A percentile compares a stretch with the other conserved stretches of the same genome.
Conservation (phyloP, 2,329 filamentous ascomycete species). For the Cryphonectria radicalis region DNA sequence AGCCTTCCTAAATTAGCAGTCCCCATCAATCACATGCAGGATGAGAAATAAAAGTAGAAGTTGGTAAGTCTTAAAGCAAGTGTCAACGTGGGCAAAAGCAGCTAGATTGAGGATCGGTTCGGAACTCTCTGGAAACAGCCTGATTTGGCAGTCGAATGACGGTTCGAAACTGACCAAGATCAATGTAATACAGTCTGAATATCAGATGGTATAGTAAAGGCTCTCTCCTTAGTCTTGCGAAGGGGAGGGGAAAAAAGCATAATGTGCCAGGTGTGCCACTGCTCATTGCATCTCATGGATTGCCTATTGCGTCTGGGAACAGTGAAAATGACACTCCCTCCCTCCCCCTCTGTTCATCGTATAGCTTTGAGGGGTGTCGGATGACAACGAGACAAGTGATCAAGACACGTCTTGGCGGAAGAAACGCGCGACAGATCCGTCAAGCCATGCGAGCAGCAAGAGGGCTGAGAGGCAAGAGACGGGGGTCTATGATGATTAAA, state of each 20-base stretch:
- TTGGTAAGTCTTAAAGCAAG: not conserved
- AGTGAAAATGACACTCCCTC: not conserved
- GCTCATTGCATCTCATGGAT: not conserved
- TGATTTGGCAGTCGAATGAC: not conserved
- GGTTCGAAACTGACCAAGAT: not conserved
- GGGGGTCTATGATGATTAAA: not conserved
- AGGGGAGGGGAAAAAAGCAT: not conserved
- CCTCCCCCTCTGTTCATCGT: not conserved
- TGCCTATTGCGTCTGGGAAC: not conserved
- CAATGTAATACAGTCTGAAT: not conserved
- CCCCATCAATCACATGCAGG: not conserved
- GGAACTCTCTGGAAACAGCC: not conserved
- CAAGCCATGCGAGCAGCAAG: not conserved
- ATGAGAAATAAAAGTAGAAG: not conserved
- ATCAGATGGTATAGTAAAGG: not conserved
- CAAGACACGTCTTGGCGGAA: conserved; percentile 4
- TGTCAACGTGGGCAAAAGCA: not conserved
- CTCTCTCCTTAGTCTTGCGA: not conserved
- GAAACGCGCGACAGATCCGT: not conserved
- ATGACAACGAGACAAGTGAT: not conserved
- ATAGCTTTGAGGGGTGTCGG: not conserved
- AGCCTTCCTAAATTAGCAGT: not conserved
- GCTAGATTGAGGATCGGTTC: not conserved
- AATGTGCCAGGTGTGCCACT: not conserved
- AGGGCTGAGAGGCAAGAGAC: not conserved